Evolutionary conservation across 2,329 filamentous ascomycete genomes (phyloP), one percentile per base, ranked within the genome.

Genomic region (Pseudocercospora vitis): DNA sequence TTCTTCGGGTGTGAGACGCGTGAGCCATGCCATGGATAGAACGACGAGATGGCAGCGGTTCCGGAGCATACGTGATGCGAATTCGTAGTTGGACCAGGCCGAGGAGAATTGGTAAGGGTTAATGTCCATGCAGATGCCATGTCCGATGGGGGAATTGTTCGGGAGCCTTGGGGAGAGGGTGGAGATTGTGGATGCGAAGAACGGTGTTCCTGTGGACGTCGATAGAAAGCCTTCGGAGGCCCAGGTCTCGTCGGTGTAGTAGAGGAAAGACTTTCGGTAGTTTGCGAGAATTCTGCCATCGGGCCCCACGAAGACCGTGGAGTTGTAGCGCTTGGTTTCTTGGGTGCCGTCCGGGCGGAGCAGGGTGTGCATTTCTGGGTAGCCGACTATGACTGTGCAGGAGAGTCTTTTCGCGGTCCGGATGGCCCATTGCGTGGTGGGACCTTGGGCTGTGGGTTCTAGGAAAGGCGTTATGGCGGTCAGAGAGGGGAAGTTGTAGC

Each of bases 21-120:
- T 89, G 26, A 88, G 74, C 88, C 88, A 92, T 0, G 89, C 87
- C 88, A 91, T 91, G 3, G 81, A 83, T 0, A 92, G 61, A 28
- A 91, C 81, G 1, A 89, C 83, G 0, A 91, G 58, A 11, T 83
- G 82, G 0, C 85, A 80, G 0, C 77, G 65, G 0, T 73, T 71
- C 1, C 81, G 71, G 0, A 89, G 67, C 4, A 85, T 73, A 37
- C 88, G 82, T 19, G 74, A 79, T 1, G 71, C 76, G 60, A 74
- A 83, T 62, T 86, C 83, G 65, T 81, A 86, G 3, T 72, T 76
- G 2, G 74, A 74, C 73, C 78, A 85, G 0, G 82, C 78, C 1
- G 81, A 76, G 32, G 76, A 71, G 67, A 86, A 86, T 39, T 76
- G 76, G 70, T 85, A 81, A 0, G 83, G 83, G 60, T 86, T 86